A percentile compares a stretch with the other conserved stretches of the same genome.
Conservation (phyloP, 1,284 basidiomycete species). For the Melanopsichium pennsylvanicum region DNA sequence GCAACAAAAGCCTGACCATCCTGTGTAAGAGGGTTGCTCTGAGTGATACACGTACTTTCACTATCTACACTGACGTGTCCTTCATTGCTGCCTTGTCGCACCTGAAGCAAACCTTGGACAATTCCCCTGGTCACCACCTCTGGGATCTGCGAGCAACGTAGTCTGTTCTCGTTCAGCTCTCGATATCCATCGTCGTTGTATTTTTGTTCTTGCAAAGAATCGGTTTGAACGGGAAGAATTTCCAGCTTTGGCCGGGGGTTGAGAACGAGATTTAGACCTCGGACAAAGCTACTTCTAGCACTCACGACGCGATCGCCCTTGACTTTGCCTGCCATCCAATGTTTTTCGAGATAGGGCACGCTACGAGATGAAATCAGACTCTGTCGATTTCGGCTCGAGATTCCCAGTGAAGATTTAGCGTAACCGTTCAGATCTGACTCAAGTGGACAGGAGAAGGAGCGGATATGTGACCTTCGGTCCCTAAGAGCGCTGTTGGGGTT, state of each 20-base stretch:
- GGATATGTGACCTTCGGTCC: conserved; percentile 11
- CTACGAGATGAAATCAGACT: conserved; percentile 15
- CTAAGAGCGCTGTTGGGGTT: not conserved
- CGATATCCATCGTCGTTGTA: too few species aligned
- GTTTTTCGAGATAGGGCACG: conserved; percentile 27
- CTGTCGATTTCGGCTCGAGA: too few species aligned
- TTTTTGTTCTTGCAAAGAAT: not conserved
- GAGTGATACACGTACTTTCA: conserved; percentile 12
- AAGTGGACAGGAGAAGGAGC: conserved; percentile 13
- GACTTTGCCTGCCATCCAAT: conserved; percentile 35
- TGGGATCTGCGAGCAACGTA: too few species aligned
- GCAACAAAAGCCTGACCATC: too few species aligned
- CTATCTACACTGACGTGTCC: conserved; percentile 1
- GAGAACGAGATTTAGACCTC: conserved; percentile 30
- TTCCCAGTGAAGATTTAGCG: not conserved
- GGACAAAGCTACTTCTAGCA: conserved; percentile 26
- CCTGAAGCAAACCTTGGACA: conserved; percentile 6
- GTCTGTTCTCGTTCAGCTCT: too few species aligned
- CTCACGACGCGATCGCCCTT: conserved; percentile 32
- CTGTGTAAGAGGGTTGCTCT: too few species aligned
- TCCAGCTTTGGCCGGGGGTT: conserved; percentile 37
- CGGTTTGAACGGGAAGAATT: conserved; percentile 14
- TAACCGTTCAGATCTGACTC: conserved; percentile 28
- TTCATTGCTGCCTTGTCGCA: not conserved
- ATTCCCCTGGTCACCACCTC: not conserved